Conservation (phyloP, 2,329 filamentous ascomycete species). For the Ambrosiella cleistominuta region DNA sequence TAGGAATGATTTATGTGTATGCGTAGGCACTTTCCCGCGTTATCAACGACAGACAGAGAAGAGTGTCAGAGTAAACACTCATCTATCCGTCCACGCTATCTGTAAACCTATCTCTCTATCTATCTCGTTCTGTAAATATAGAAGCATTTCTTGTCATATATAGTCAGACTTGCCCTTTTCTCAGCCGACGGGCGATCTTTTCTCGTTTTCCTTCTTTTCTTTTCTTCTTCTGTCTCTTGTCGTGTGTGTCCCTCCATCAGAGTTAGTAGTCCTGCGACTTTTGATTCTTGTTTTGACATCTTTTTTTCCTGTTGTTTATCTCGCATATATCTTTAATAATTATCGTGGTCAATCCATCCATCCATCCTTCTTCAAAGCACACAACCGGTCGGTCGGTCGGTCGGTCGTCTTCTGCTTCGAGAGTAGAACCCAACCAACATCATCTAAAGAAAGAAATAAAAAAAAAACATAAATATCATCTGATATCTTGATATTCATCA, state of each 20-base stretch:
- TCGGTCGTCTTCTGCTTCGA: background rate
- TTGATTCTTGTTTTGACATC: background rate
- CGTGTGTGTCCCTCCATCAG: background rate
- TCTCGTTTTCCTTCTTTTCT: background rate
- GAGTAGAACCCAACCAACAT: background rate
- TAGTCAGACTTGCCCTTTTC: background rate
- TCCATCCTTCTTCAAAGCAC: too few relatives aligned
- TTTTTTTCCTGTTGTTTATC: background rate
- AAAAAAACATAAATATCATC: background rate
- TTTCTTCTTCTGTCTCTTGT: background rate
- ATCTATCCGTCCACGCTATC: background rate
- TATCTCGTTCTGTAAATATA: too few relatives aligned
- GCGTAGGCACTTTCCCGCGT: background rate
- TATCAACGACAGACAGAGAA: background rate
- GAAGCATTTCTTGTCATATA: background rate
- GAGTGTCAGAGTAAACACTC: background rate
- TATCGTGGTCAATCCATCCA: too few relatives aligned
- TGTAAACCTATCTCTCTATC: too few relatives aligned
- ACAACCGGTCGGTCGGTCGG: too few relatives aligned
- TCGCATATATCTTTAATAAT: too few relatives aligned
- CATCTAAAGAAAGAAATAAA: background rate
- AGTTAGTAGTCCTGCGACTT: background rate
- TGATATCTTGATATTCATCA: background rate
- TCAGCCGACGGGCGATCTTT: background rate
- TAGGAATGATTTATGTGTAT: too few relatives aligned